Evolutionary conservation across 768 basidiomycete genomes (phyloP), one percentile per base, ranked within the genome.

Genomic region (Hysterangium stoloniferum): DNA sequence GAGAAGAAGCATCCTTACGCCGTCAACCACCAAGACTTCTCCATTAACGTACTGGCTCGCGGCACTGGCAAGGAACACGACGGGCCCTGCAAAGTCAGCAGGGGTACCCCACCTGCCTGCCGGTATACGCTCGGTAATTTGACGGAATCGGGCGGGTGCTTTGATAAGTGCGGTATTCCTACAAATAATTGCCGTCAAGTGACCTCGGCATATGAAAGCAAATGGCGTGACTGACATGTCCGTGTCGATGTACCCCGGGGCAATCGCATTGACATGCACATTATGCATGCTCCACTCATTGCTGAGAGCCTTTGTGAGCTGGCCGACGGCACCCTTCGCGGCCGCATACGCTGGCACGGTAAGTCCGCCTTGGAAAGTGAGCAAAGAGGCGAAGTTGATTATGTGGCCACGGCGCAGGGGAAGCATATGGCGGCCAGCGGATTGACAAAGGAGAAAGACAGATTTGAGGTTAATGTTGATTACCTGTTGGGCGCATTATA

Each of bases 241-340:
- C 31, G 91, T 95, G 24, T 77, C 76, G 59, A 94, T 83, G 66
- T 92, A 93, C 28, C 90, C 91, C 27, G 90, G 90, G 57, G 82
- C 83, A 56, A 95, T 86, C 20, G 77, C 85, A 62, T 94, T 93
- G 15, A 94, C 89, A 64, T 91, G 84, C 46, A 95, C 79, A 57
- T 89, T 90, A 59, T 87, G 78, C 59, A 76, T 75, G 54, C 86
- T 85, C 92, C 93, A 96, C 64, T 95, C 93, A 65, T 96, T 96
- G 59, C 84, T 82, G 59, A 95, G 78, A 2, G 91, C 85, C 67
- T 93, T 93, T 24, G 90, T 89, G 58, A 90, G 71, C 62, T 85
- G 84, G 8, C 86, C 86, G 28, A 90, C 71, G 17, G 87, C 89
- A 50, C 90, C 90, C 64, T 94, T 95, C 7, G 93, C 86, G 3